Conservation (phyloP, 2,329 filamentous ascomycete species). For the Seiridium unicorne region DNA sequence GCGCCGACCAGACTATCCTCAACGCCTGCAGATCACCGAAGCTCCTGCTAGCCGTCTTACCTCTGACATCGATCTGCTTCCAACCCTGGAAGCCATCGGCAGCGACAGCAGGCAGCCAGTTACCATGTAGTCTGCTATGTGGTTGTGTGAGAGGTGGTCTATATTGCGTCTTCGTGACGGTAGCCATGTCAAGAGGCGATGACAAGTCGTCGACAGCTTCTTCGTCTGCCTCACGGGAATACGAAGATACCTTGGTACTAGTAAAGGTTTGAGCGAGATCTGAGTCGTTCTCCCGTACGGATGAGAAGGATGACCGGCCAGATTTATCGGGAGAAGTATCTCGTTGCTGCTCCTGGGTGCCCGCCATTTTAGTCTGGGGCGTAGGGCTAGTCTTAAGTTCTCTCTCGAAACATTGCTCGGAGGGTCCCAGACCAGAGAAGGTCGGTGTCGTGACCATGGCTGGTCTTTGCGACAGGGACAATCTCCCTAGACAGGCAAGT, state of each 20-base stretch:
- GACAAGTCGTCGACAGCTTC: slow-evolving; percentile 51
- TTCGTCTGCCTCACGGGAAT: slow-evolving; percentile 44
- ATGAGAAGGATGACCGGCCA: slow-evolving; percentile 58
- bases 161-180: slow-evolving; percentile 44
- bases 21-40: slow-evolving; percentile 58
- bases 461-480: slow-evolving; percentile 8
- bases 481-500: not conserved
- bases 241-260: slow-evolving; percentile 60
- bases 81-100: slow-evolving; percentile 59
- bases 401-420: slow-evolving; percentile 12
- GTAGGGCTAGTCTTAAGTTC: slow-evolving; percentile 19
- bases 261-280: slow-evolving; percentile 63
- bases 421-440: slow-evolving; percentile 15
- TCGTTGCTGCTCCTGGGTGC: slow-evolving; percentile 18
- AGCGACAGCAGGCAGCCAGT: slow-evolving; percentile 49
- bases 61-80: slow-evolving; percentile 60
- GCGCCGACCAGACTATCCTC: slow-evolving; percentile 52
- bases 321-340: slow-evolving; percentile 31
- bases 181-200: slow-evolving; percentile 38
- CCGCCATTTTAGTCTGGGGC: slow-evolving; percentile 21
- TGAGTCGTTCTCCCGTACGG: slow-evolving; percentile 58
- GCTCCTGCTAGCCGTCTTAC: slow-evolving; percentile 59
- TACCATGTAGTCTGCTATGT: slow-evolving; percentile 55
- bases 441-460: slow-evolving; percentile 19
- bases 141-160: slow-evolving; percentile 53